A percentile compares a stretch with the other conserved stretches of the same genome.
phyloP scores from a whole-genome alignment of 2,329 filamentous ascomycete genomes.

The Phyllosticta citriasiana region DNA sequence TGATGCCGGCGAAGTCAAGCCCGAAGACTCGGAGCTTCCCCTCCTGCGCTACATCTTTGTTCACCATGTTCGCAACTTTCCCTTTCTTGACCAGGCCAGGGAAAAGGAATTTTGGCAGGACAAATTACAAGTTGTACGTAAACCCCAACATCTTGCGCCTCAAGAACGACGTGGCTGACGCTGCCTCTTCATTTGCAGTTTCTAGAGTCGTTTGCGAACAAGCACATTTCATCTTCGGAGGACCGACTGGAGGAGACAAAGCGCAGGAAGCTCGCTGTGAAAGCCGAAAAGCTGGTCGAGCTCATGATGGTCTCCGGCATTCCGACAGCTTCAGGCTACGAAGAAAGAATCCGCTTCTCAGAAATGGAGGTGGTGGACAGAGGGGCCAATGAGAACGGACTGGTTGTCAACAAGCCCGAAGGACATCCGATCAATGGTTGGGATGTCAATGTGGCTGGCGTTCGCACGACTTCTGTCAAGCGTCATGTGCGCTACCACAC shows the following conservation, averaged over 20 bases:
- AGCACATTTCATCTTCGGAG: slow-evolving; percentile 93
- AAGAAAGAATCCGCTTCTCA: slow-evolving; percentile 91
- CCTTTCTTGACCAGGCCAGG: slow-evolving; percentile 88
- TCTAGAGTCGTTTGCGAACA: slow-evolving; percentile 91
- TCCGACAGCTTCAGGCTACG: slow-evolving; percentile 89
- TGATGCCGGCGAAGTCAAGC: slow-evolving; percentile 83
- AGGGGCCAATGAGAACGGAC: slow-evolving; percentile 80
- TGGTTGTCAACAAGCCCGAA: slow-evolving; percentile 79
- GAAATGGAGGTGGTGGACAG: slow-evolving; percentile 95
- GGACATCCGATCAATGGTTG: slow-evolving; percentile 90
- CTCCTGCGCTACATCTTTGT: slow-evolving; percentile 96
- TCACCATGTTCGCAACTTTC: slow-evolving; percentile 94
- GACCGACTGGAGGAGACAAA: slow-evolving; percentile 95
- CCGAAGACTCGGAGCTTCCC: slow-evolving; percentile 86
- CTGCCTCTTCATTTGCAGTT: slow-evolving; percentile 50
- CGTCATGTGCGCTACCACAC: slow-evolving; percentile 82
- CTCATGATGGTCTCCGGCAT: slow-evolving; percentile 99
- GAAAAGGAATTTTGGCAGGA: slow-evolving; percentile 99
- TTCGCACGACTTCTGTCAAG: slow-evolving; percentile 70
- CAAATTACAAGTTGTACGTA: slow-evolving; percentile 80
- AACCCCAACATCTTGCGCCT: slow-evolving; percentile 3
- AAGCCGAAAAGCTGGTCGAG: slow-evolving; percentile 92
- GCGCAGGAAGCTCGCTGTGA: slow-evolving; percentile 78
- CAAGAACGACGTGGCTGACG: background rate
- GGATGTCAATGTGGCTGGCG: slow-evolving; percentile 92